These are phyloP conservation scores for Dryas octopetala DNA, from an alignment of 306 rosid genomes.

Conservation along the genomic window DNA sequence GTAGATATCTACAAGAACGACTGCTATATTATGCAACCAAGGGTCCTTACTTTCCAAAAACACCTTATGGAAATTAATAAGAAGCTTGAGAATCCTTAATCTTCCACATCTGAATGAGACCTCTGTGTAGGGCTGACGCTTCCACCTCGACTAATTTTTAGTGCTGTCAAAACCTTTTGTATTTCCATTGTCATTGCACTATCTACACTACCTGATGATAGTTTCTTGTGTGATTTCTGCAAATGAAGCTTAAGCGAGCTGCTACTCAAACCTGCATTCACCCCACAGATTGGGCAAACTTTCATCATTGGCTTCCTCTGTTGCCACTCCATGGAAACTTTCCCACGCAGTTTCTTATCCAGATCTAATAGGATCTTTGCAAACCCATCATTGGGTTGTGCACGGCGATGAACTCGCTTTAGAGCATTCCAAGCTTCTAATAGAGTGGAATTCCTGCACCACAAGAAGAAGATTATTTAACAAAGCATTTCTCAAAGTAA, in stretches of 20 bases:
- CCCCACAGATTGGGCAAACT: constrained; percentile 91
- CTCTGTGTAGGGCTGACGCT: constrained; percentile 69
- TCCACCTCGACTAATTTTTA: constrained; percentile 60
- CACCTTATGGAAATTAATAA: background rate
- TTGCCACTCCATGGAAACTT: constrained; percentile 89
- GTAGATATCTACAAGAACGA: background rate
- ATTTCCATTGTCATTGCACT: constrained; percentile 96
- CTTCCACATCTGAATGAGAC: constrained; percentile 46
- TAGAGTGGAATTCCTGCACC: constrained; percentile 65
- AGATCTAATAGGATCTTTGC: constrained; percentile 56
- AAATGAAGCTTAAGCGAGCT: constrained; percentile 89
- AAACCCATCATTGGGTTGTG: constrained; percentile 94
- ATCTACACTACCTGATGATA: constrained; percentile 92
- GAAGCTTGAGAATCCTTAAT: constrained; percentile 3
- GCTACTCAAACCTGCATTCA: constrained; percentile 91
- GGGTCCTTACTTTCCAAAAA: background rate
- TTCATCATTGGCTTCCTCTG: constrained; percentile 79
- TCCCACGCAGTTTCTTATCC: constrained; percentile 74
- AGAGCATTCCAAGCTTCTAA: constrained; percentile 77
- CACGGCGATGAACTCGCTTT: constrained; percentile 81
- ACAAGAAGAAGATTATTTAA: constrained; percentile 20
- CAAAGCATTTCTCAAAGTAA: constrained; percentile 1
- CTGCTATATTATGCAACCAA: background rate
- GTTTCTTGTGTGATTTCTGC: constrained; percentile 84
- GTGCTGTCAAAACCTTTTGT: constrained; percentile 70